Evolutionary conservation across 2,329 filamentous ascomycete species (phyloP).

Genomic region (Neonectria magnoliae): DNA sequence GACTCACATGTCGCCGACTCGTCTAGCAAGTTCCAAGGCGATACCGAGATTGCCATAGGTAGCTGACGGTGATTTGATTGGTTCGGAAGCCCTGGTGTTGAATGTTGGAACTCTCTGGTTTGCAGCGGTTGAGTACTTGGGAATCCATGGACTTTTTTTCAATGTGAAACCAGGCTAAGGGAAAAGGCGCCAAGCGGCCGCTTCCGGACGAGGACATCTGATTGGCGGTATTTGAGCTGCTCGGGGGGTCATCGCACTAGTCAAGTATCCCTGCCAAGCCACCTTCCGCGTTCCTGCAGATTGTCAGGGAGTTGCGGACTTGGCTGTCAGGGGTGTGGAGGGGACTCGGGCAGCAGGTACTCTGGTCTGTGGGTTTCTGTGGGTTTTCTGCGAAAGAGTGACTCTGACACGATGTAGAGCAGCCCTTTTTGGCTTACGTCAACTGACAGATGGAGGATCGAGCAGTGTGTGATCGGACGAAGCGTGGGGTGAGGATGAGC

Average conservation of each 20-base stretch:
- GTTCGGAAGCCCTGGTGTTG: slow-evolving; percentile 3
- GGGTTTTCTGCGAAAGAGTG: neutral
- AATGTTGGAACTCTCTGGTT: slow-evolving; percentile 8
- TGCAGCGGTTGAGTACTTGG: too few relatives aligned
- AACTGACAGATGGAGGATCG: neutral
- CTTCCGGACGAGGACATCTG: neutral
- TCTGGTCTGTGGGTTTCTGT: neutral
- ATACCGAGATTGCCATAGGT: slow-evolving; percentile 5
- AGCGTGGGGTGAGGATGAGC: neutral
- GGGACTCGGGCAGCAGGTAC: slow-evolving; percentile 4
- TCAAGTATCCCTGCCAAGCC: slow-evolving; percentile 11
- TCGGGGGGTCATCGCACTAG: neutral
- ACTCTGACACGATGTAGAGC: neutral
- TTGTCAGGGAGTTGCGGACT: slow-evolving; percentile 4
- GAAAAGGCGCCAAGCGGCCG: slow-evolving; percentile 5
- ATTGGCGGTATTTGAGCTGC: neutral
- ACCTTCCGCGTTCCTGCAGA: slow-evolving; percentile 22
- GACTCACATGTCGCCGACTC: neutral
- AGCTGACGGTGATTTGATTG: slow-evolving; percentile 1
- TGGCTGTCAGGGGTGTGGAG: neutral
- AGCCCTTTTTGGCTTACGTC: neutral
- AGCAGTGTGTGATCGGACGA: neutral
- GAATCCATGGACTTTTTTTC: neutral
- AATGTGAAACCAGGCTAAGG: slow-evolving; percentile 22
- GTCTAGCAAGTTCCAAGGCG: neutral